These are phyloP conservation scores for Epichloe baconii DNA, from an alignment of 2,329 filamentous ascomycete species.

Conservation along the genomic window DNA sequence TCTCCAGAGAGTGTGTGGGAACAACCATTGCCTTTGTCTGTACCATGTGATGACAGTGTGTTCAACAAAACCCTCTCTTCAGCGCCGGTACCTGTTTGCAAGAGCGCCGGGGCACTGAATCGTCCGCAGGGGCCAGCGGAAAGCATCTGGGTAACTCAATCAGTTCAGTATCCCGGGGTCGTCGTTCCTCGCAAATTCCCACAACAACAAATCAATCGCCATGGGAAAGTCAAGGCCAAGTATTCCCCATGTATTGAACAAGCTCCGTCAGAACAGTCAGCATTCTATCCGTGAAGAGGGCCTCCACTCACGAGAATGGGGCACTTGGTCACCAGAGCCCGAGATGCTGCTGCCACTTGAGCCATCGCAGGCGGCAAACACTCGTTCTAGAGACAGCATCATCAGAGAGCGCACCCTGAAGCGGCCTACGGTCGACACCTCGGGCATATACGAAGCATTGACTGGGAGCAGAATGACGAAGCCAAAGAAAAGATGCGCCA, in stretches of 20 bases:
- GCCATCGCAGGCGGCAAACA: no score
- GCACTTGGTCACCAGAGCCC: conserved; percentile 7
- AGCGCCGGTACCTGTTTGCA: not conserved
- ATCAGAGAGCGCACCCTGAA: conserved; percentile 9
- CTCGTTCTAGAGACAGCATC: conserved; percentile 11
- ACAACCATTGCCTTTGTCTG: conserved; percentile 6
- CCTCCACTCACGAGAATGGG: not conserved
- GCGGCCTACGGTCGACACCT: conserved; percentile 8
- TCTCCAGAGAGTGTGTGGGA: conserved; percentile 5
- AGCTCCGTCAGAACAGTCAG: conserved; percentile 16
- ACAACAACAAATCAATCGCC: conserved; percentile 3
- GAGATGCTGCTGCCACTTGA: not conserved
- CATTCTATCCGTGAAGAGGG: conserved; percentile 10
- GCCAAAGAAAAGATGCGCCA: conserved; percentile 7
- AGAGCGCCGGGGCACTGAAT: conserved; percentile 1
- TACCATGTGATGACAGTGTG: conserved; percentile 8
- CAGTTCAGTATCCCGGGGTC: conserved; percentile 13
- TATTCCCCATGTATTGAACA: conserved; percentile 16
- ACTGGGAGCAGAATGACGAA: conserved; percentile 9
- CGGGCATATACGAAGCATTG: conserved; percentile 14
- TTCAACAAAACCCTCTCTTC: conserved; percentile 16
- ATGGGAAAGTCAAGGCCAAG: conserved; percentile 5
- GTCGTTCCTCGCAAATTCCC: conserved; percentile 13
- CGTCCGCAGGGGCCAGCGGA: conserved; percentile 1
- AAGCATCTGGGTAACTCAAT: conserved; percentile 14